Evolutionary conservation across 2,329 filamentous ascomycete species (phyloP).

Genomic region (Blastomyces silverae): DNA sequence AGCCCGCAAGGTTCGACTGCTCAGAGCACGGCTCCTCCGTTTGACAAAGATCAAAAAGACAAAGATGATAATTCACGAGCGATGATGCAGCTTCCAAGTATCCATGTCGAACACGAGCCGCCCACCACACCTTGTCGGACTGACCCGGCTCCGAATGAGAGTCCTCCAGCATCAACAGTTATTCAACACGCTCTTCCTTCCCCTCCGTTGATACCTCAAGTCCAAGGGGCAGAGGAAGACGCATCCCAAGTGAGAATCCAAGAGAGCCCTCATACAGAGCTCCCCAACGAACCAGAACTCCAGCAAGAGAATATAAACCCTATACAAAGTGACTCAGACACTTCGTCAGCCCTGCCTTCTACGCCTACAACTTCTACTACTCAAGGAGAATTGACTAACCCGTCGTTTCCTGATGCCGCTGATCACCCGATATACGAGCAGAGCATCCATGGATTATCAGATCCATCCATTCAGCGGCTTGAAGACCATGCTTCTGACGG

Average conservation of each 20-base stretch:
- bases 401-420: not conserved
- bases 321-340: not conserved
- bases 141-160: not conserved
- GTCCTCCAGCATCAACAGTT: not conserved
- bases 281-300: not conserved
- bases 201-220: not conserved
- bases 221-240: not conserved
- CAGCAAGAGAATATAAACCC: not conserved
- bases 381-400: not conserved
- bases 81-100: not conserved
- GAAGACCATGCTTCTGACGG: not conserved
- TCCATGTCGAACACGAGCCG: not conserved
- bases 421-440: not conserved
- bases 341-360: not conserved
- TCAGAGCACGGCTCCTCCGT: not conserved
- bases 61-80: not conserved
- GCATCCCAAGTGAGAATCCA: not conserved
- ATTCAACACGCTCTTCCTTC: not conserved
- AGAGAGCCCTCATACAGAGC: no score
- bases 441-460: no score
- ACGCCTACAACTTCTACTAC: slow-evolving; percentile 2
- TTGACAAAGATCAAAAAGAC: not conserved
- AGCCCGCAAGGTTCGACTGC: not conserved
- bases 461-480: not conserved
- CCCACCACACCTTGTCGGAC: not conserved